Base-by-base conservation (phyloP, 768 basidiomycete genomes). In the Naganishia antarctica region DNA sequence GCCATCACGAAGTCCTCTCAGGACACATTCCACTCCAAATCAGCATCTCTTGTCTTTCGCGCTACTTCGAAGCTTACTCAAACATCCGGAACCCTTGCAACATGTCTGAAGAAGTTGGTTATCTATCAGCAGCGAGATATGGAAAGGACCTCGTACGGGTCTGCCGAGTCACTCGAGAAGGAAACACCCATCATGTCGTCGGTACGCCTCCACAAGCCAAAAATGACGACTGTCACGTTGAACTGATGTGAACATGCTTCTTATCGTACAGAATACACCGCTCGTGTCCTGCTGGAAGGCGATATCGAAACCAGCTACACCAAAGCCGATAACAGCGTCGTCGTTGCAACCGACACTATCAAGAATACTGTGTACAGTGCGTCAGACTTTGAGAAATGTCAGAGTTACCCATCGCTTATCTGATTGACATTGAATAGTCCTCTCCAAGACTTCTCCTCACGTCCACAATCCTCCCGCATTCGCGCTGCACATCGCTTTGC, bases 91-190 rank as follows among this genome's bases (percentile, higher is more conserved):
- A 57, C 34, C 37, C 53, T 21, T 37, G 23, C 37, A 57, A 23
- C 34, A 57, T 57, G 53, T 37, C 53, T 23, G 34, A 57, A 53
- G 62, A 63, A 53, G 70, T 64, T n/a, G 73, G 73, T 25, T 65
- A 69, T 63, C 70, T 75, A 26, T 61, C 71, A 26, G 66, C 71
- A 25, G 71, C 71, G 6, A 57, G 74, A 63, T 75, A 75, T 60
- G 92, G 92, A 12, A 97, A 97, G 79, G 87, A 90, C 78, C 86
- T 87, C 68, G 84, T 98, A 16, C 84, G 91, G 25, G 87, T 98
- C 45, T 83, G 90, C 68, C 85, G 93, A 31, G 83, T 94, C 61
- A 90, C 93, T 23, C 82, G 91, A 82, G 83, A 73, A 40, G 74
- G 71, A 1, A 68, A 72, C 44, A 47, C 66, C 13, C 75, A 75